These are phyloP conservation scores for Peterozyma xylosa DNA, from an alignment of 805 yeast species.

Conservation along the genomic window DNA sequence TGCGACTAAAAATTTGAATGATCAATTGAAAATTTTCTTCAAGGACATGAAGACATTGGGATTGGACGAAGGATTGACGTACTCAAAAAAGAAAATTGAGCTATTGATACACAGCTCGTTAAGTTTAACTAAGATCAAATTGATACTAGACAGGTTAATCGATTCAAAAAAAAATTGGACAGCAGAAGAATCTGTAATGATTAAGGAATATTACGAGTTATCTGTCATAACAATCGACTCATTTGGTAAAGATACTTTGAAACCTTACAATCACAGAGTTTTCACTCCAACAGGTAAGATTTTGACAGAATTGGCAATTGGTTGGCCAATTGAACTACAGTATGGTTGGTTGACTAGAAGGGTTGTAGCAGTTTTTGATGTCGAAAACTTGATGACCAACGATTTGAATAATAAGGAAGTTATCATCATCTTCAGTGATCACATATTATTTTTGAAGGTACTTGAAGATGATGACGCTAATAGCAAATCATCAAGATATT, in stretches of 20 bases:
- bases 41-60: conserved; percentile 23
- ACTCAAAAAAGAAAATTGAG: conserved; percentile 46
- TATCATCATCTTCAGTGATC: conserved; percentile 76
- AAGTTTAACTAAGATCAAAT: conserved; percentile 63
- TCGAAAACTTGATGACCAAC: conserved; percentile 15
- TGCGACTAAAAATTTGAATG: conserved; percentile 62
- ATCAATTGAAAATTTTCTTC: conserved; percentile 34
- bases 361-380: conserved; percentile 67
- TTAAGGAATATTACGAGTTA: conserved; percentile 38
- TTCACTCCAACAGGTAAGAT: conserved; percentile 91
- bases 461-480: conserved; percentile 25
- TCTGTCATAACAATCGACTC: conserved; percentile 69
- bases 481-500: not conserved
- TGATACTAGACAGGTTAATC: conserved; percentile 58
- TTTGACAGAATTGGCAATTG: conserved; percentile 71
- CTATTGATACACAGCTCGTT: conserved; percentile 61
- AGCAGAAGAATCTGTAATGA: conserved; percentile 16
- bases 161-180: conserved; percentile 37
- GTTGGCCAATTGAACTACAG: conserved; percentile 84
- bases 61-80: conserved; percentile 23
- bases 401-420: conserved; percentile 37
- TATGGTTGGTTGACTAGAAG: conserved; percentile 85
- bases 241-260: conserved; percentile 54
- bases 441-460: conserved; percentile 56
- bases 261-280: conserved; percentile 54